Conservation (phyloP, 2,329 filamentous ascomycete species). For the Cordyceps militaris region DNA sequence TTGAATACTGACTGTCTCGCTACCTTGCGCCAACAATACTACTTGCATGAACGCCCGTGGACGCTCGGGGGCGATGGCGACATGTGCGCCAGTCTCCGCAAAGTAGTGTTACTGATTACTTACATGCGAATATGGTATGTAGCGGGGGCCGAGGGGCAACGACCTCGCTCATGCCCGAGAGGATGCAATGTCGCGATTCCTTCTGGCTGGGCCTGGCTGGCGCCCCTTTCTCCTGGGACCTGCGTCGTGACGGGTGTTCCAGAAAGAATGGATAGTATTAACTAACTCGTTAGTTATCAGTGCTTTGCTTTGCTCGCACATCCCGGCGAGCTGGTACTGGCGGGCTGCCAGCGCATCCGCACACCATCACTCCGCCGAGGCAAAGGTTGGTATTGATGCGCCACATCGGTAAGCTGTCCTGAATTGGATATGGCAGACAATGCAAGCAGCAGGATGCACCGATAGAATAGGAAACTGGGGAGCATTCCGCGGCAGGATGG, state of each 20-base stretch:
- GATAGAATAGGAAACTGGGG: neutral
- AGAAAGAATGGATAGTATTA: slow-evolving; percentile 1
- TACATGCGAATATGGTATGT: neutral
- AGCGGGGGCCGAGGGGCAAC: neutral
- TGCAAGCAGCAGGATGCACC: neutral
- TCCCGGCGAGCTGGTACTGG: slow-evolving; percentile 6
- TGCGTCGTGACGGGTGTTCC: slow-evolving; percentile 6
- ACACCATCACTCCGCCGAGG: neutral
- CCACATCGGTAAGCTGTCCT: slow-evolving; percentile 1
- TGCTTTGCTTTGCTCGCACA: neutral
- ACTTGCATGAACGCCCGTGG: neutral
- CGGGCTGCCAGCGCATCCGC: slow-evolving; percentile 6
- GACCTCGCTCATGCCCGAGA: neutral
- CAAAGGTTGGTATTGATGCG: neutral
- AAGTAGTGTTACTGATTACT: neutral
- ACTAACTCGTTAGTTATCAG: too few relatives aligned
- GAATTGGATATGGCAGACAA: slow-evolving; percentile 4
- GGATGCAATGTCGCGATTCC: neutral
- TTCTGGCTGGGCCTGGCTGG: neutral
- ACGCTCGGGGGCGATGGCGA: neutral
- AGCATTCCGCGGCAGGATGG: neutral
- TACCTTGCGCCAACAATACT: neutral
- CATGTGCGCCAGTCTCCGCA: neutral
- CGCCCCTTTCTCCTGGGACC: slow-evolving; percentile 3
- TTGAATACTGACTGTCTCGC: neutral